These are phyloP conservation scores for Coniochaeta sp. DNA, from an alignment of 2,329 filamentous ascomycete genomes.

Conservation along the genomic window DNA sequence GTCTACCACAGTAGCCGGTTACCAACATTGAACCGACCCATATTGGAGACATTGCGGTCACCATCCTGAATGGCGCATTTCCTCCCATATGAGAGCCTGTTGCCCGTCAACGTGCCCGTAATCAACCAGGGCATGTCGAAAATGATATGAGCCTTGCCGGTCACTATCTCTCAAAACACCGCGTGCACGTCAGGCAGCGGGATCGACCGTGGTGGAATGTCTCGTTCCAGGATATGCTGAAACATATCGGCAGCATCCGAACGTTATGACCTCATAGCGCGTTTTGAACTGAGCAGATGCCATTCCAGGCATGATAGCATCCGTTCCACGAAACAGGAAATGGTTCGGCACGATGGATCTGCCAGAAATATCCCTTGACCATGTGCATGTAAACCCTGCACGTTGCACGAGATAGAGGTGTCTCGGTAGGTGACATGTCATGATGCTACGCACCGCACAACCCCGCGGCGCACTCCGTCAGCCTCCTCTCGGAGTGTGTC, in stretches of 20 bases:
- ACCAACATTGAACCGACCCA: too few relatives aligned
- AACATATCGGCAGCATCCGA: background rate
- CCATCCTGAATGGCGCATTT: too few relatives aligned
- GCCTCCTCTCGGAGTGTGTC: conserved; percentile 48
- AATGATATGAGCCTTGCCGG: background rate
- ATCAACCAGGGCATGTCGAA: background rate
- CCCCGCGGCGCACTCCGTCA: conserved; percentile 54
- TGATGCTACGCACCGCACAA: conserved; percentile 42
- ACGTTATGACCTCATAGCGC: background rate
- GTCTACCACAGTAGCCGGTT: too few relatives aligned
- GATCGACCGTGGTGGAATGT: background rate
- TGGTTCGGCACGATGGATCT: background rate
- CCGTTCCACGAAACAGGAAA: background rate
- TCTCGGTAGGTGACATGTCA: background rate
- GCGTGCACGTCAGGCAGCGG: background rate
- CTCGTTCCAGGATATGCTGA: background rate
- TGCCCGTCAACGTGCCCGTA: background rate
- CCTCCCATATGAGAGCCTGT: background rate
- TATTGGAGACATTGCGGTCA: too few relatives aligned
- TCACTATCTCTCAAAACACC: background rate
- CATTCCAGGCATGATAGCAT: background rate
- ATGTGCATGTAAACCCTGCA: background rate
- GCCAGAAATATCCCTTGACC: background rate
- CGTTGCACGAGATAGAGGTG: background rate
- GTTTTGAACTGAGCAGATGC: background rate